Evolutionary conservation across 352 stramenopile species (phyloP).

Genomic region (Pythium oligandrum): DNA sequence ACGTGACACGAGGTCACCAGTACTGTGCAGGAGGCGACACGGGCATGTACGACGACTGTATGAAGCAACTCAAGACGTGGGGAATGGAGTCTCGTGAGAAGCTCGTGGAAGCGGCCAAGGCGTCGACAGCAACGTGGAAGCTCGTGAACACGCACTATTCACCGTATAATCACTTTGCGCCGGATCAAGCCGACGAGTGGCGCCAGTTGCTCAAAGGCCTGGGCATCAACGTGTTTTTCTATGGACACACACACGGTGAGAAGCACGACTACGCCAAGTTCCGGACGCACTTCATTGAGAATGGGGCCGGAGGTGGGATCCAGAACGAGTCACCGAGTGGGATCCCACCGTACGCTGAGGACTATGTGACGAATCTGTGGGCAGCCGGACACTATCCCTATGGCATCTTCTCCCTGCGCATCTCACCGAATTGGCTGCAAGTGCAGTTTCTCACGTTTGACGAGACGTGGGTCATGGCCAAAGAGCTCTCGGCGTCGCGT

Average conservation of each 20-base stretch:
- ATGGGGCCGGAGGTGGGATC: constrained; percentile 73
- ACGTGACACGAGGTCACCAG: constrained; percentile 42
- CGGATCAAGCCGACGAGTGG: constrained; percentile 35
- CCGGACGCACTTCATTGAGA: constrained; percentile 72
- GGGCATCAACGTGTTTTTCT: constrained; percentile 24
- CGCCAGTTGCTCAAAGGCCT: constrained; percentile 35
- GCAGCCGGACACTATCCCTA: constrained; percentile 60
- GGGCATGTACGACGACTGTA: constrained; percentile 66
- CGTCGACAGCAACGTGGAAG: constrained; percentile 74
- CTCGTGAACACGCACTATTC: constrained; percentile 84
- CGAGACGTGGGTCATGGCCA: constrained; percentile 50
- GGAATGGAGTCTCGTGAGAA: constrained; percentile 41
- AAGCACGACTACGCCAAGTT: constrained; percentile 58
- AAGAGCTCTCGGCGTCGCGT: constrained; percentile 41
- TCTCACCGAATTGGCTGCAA: constrained; percentile 59
- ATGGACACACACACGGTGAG: constrained; percentile 64
- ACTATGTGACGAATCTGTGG: constrained; percentile 55
- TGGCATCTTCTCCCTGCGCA: constrained; percentile 62
- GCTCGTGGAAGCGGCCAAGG: constrained; percentile 37
- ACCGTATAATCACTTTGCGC: constrained; percentile 68
- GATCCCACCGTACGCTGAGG: constrained; percentile 43
- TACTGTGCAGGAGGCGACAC: constrained; percentile 54
- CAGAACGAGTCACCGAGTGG: constrained; percentile 72
- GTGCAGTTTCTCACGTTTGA: constrained; percentile 71
- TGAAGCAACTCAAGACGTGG: constrained; percentile 59